A percentile compares a stretch with the other conserved stretches of the same genome.
Evolutionary conservation across 495 filamentous ascomycete species (phyloP).

Genomic region (Aspergillus panamensis): DNA sequence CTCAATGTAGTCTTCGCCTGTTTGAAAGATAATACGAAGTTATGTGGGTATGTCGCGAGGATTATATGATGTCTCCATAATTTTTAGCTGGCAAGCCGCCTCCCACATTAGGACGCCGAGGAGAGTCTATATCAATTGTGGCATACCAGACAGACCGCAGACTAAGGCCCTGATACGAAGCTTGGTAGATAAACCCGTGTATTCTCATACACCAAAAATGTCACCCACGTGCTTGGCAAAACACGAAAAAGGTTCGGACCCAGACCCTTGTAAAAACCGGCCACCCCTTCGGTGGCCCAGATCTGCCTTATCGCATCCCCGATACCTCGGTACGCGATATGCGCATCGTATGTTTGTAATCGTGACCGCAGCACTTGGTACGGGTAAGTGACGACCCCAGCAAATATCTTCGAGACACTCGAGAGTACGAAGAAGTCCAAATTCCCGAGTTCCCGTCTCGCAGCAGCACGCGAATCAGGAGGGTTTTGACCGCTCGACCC

Average conservation of each 20-base stretch:
- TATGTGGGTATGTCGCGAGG: too few species aligned
- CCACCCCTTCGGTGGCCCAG: constrained; percentile 71
- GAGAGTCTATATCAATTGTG: background rate
- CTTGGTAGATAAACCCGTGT: constrained; percentile 51
- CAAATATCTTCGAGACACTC: constrained; percentile 80
- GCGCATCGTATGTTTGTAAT: constrained; percentile 82
- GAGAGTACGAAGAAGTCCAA: constrained; percentile 74
- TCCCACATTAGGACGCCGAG: too few species aligned
- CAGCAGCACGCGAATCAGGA: background rate
- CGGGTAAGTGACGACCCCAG: constrained; percentile 84
- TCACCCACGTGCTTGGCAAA: constrained; percentile 91
- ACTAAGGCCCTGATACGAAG: constrained; percentile 10
- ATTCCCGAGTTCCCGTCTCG: constrained; percentile 54
- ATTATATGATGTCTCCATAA: too few species aligned
- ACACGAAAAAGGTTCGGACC: constrained; percentile 85
- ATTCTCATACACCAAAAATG: constrained; percentile 98
- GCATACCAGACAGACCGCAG: background rate
- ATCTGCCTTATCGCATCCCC: constrained; percentile 68
- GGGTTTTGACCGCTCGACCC: background rate
- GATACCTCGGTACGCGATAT: constrained; percentile 59
- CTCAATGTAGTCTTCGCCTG: too few species aligned
- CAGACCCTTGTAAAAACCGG: constrained; percentile 90
- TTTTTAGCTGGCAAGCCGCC: too few species aligned
- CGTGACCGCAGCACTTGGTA: constrained; percentile 87
- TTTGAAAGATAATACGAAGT: too few species aligned